Evolutionary conservation across 192 early-diverging fungal species (phyloP), one percentile per base, ranked within the genome.

Genomic region (Coemansia sp.): DNA sequence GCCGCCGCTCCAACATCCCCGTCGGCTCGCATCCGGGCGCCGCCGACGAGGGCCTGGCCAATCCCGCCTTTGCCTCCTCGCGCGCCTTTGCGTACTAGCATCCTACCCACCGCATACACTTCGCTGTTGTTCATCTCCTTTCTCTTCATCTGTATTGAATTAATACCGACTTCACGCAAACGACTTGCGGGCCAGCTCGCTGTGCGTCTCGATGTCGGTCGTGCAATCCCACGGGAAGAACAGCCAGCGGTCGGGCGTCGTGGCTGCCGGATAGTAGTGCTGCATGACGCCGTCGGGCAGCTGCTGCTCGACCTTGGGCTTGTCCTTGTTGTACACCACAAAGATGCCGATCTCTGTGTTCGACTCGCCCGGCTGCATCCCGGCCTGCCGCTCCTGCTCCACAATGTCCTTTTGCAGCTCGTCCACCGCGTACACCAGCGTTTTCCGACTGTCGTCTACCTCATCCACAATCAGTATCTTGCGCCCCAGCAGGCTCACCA

Each of bases 301-400:
- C 40, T 82, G 60, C 36, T 81, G 58, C 44, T 78, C 82, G 14
- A 71, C 70, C 82, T 90, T 90, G 27, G 77, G 68, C 67, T 90
- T 90, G 17, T 81, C 62, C 76, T 90, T 90, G 64, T 90, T 90
- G 63, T 90, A 86, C 2, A 90, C 78, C 0, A 90, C 88, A 74
- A 87, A 87, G 25, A 90, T 60, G 23, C 84, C 86, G 9, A 90
- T 80, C 73, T 83, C 82, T 3, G 87, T 75, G 21, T 48, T 50
- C 17, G 72, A 75, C 32, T 22, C 39, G 0, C 72, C 72, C 10
- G 60, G 52, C 72, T 28, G 62, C 73, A 63, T 49, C 39, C 56
- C 59, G 19, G 67, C 70, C 73, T 42, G 56, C 26, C 26, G 39
- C 38, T 78, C 78, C 64, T 82, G 75, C 44, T 72, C 52, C 29